Evolutionary conservation across 2,329 filamentous ascomycete species (phyloP).

Genomic region (Pseudogymnoascus destructans): DNA sequence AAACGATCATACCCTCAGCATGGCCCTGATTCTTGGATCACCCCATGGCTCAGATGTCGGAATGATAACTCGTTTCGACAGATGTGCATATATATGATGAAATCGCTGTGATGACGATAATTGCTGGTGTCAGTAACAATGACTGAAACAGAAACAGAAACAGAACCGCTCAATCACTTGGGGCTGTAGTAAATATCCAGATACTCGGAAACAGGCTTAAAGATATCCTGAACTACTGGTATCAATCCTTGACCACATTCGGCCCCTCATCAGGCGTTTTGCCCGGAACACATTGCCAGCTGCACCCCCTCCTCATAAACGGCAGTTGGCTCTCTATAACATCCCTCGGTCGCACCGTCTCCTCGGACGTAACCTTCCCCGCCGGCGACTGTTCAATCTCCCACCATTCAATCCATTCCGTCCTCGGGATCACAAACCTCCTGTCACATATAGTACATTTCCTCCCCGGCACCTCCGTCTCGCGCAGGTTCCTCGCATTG

Average conservation of each 20-base stretch:
- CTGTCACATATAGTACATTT: slow-evolving; percentile 40
- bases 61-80: neutral
- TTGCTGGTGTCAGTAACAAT: neutral
- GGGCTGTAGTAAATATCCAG: neutral
- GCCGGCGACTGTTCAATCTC: slow-evolving; percentile 26
- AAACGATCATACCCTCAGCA: neutral
- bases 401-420: slow-evolving; percentile 53
- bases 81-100: neutral
- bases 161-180: neutral
- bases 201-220: neutral
- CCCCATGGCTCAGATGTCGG: neutral
- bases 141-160: neutral
- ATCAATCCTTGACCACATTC: neutral
- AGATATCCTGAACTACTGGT: too few relatives aligned
- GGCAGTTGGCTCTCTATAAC: slow-evolving; percentile 24
- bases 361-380: slow-evolving; percentile 14
- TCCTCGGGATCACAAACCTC: slow-evolving; percentile 36
- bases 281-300: slow-evolving; percentile 24
- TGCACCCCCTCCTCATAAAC: slow-evolving; percentile 26
- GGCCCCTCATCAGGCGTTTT: neutral
- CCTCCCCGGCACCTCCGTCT: slow-evolving; percentile 36
- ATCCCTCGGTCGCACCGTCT: slow-evolving; percentile 23
- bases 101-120: neutral
- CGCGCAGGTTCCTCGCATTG: slow-evolving; percentile 23
- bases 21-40: neutral